phyloP scores from a whole-genome alignment of 225 moss, liverwort and hornwort species.

The Bryum argenteum region DNA sequence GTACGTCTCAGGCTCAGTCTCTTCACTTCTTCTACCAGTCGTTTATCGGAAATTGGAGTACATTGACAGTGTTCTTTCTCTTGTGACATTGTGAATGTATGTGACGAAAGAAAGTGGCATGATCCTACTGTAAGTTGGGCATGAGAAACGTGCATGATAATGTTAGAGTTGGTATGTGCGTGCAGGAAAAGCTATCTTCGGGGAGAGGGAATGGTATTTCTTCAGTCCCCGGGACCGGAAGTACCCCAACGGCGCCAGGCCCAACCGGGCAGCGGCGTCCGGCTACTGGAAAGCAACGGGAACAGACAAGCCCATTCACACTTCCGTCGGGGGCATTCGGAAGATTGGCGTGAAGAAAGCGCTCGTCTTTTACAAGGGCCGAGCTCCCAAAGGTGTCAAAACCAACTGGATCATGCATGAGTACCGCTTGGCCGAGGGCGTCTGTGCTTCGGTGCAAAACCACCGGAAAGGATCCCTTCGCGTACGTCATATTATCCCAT shows the following conservation, averaged over 20 bases:
- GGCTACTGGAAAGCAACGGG: constrained; percentile 99
- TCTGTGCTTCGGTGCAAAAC: constrained; percentile 64
- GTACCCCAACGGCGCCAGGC: constrained; percentile 95
- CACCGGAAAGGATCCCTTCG: constrained; percentile 96
- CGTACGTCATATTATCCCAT: constrained; percentile 38
- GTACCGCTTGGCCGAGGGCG: constrained; percentile 90
- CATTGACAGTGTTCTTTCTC: background rate
- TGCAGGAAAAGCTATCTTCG: constrained; percentile 82
- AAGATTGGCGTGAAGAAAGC: constrained; percentile 99
- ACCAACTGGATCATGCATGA: constrained; percentile 99
- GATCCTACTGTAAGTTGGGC: too few species aligned
- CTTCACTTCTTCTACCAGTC: background rate
- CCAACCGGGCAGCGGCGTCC: constrained; percentile 93
- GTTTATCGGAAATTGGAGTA: too few species aligned
- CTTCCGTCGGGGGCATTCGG: constrained; percentile 56
- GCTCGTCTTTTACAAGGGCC: constrained; percentile 96
- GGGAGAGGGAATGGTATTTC: constrained; percentile 98
- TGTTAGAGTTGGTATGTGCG: background rate
- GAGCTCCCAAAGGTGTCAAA: constrained; percentile 96
- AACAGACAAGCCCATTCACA: constrained; percentile 94
- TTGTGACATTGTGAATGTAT: background rate
- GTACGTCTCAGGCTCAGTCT: constrained; percentile 34
- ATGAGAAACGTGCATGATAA: background rate
- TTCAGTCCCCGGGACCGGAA: constrained; percentile 99
- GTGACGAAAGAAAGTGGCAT: too few species aligned